Evolutionary conservation across 1,284 basidiomycete genomes (phyloP).

Genomic region (Cutaneotrichosporon mucoides): DNA sequence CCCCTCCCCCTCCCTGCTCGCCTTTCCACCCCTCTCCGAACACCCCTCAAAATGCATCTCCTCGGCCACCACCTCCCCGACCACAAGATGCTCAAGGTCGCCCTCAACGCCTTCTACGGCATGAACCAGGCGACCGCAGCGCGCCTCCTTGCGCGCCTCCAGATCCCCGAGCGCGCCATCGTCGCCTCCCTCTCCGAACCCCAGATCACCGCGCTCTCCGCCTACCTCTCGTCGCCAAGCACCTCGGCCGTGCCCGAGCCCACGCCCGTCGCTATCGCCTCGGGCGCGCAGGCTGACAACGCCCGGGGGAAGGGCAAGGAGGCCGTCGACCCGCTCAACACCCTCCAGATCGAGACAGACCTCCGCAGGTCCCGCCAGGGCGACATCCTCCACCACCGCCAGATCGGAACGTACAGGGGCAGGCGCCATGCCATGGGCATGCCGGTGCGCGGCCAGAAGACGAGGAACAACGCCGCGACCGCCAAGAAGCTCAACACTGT

Average conservation of each 20-base stretch:
- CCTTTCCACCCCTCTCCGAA: neutral
- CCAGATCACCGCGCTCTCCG: slow-evolving; percentile 55
- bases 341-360: slow-evolving; percentile 55
- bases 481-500: slow-evolving; percentile 53
- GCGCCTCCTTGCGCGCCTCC: slow-evolving; percentile 53
- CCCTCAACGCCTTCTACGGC: slow-evolving; percentile 55
- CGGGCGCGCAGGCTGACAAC: neutral
- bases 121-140: slow-evolving; percentile 51
- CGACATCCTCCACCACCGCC: slow-evolving; percentile 55
- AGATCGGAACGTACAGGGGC: slow-evolving; percentile 54
- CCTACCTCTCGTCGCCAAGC: slow-evolving; percentile 55
- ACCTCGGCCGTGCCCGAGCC: slow-evolving; percentile 33
- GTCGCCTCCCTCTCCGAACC: slow-evolving; percentile 51
- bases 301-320: slow-evolving; percentile 8
- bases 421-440: slow-evolving; percentile 53
- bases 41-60: slow-evolving; percentile 41
- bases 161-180: slow-evolving; percentile 51
- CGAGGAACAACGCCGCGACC: slow-evolving; percentile 53
- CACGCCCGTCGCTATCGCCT: slow-evolving; percentile 29
- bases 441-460: slow-evolving; percentile 56
- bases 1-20: neutral
- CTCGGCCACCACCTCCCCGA: slow-evolving; percentile 52
- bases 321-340: slow-evolving; percentile 46
- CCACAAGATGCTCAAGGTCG: slow-evolving; percentile 52
- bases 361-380: slow-evolving; percentile 50